Base-by-base conservation (phyloP, 2,329 filamentous ascomycete genomes). In the Hymenoscyphus infarciens region DNA sequence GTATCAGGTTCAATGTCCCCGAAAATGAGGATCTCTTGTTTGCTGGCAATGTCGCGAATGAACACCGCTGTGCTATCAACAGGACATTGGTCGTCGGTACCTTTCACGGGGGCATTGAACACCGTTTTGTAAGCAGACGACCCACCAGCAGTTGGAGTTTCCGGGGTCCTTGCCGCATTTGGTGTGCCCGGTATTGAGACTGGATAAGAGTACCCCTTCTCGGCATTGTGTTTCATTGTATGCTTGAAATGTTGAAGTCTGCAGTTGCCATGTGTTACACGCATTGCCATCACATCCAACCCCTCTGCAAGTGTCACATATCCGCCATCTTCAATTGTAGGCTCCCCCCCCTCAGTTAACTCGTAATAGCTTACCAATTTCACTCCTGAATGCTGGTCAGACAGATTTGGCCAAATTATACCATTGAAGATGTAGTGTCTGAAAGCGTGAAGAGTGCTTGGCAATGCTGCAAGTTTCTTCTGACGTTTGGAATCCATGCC, bases 381-480 rank as follows among this genome's bases (percentile, higher is more conserved):
- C 3, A 93, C 93, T 27, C 95, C 95, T 38, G 93, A 92, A 74
- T 97, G 95, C 77, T 99, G 95, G 72, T 99, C 94, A 0, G 92
- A 96, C 45, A 99, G 79, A 69, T 99, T 99, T 0, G 95, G 95
- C 95, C 95, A 99, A 60, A 98, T 96, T 63, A 97, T 80, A 72
- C 97, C 96, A 77, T 99, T 99, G 80, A 99, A 99, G 64, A 99
- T 91, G 76, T 99, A 93, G 0, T 82, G 87, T 75, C 97, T 98
- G 76, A 99, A 88, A 0, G 94, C 93, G 55, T 91, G 83, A 59
- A 99, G 93, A n/a, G 94, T 96, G 31, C 87, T 88, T 0, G 93
- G 92, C 3, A 98, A 79, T 0, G 90, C 94, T 1, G 94, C 92
- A 15, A 99, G 80, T 27, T 89, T 86, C 76, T 98, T 99, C 0